Evolutionary conservation across 768 basidiomycete species (phyloP).

Genomic region (Serpula lacrymans): DNA sequence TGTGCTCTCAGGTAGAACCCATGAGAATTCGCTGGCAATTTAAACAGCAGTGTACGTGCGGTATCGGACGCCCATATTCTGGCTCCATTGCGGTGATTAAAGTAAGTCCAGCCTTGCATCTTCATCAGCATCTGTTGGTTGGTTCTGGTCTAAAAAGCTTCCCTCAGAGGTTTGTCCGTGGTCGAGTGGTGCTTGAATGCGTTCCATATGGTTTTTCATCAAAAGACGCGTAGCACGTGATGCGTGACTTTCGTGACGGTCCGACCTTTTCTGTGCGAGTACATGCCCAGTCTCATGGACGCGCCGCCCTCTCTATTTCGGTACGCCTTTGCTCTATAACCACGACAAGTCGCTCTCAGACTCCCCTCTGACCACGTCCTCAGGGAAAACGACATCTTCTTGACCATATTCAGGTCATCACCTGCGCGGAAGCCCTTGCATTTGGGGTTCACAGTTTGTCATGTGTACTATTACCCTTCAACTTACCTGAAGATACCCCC

Average conservation of each 20-base stretch:
- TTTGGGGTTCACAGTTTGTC: background rate
- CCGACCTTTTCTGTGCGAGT: background rate
- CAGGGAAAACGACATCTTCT: constrained; percentile 1
- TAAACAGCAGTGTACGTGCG: too few relatives aligned
- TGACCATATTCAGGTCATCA: constrained; percentile 2
- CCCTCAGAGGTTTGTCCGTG: too few relatives aligned
- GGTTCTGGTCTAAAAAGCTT: too few relatives aligned
- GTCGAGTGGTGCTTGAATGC: too few relatives aligned
- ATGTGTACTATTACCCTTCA: constrained; percentile 7
- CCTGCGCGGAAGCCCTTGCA: background rate
- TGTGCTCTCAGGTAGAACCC: too few relatives aligned
- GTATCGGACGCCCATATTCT: too few relatives aligned
- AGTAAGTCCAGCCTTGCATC: too few relatives aligned
- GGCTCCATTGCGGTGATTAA: too few relatives aligned
- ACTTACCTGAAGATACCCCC: too few relatives aligned
- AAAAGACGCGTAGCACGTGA: background rate
- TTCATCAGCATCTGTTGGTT: too few relatives aligned
- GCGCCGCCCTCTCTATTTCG: constrained; percentile 12
- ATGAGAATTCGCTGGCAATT: too few relatives aligned
- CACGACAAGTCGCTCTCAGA: background rate
- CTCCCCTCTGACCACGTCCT: constrained; percentile 3
- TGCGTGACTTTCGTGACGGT: background rate
- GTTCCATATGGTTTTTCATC: too few relatives aligned
- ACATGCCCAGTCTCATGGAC: background rate
- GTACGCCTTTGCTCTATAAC: background rate